phyloP scores from a whole-genome alignment of 2,329 filamentous ascomycete species.

The Monilinia fructicola region DNA sequence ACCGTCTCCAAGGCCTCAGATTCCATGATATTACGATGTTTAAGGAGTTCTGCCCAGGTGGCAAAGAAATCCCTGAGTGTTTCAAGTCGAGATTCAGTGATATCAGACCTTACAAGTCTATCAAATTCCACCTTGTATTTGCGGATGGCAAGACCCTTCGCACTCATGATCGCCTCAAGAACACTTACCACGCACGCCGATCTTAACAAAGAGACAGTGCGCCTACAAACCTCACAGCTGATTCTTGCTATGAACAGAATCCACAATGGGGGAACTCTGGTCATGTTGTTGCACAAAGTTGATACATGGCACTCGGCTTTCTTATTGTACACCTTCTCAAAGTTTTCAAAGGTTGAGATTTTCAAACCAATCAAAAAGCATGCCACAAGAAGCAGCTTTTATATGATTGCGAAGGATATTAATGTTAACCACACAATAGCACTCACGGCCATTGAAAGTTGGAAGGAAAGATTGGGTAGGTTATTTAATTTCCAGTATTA shows the following conservation, averaged over 20 bases:
- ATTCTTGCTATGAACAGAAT: conserved; percentile 34
- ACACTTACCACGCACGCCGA: conserved; percentile 23
- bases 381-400: conserved; percentile 32
- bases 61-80: conserved; percentile 26
- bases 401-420: conserved; percentile 35
- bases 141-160: conserved; percentile 36
- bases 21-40: conserved; percentile 31
- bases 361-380: conserved; percentile 36
- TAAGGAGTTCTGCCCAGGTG: conserved; percentile 27
- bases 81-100: conserved; percentile 24
- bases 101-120: conserved; percentile 28
- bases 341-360: conserved; percentile 31
- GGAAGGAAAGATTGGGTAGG: conserved; percentile 31
- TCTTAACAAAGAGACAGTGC: conserved; percentile 27
- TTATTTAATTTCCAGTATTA: not conserved
- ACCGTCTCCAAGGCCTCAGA: conserved; percentile 1
- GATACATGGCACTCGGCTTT: conserved; percentile 30
- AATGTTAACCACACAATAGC: conserved; percentile 25
- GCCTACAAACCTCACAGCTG: conserved; percentile 31
- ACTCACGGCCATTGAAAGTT: conserved; percentile 26
- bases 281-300: conserved; percentile 35
- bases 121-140: conserved; percentile 36
- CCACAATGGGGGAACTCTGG: conserved; percentile 29
- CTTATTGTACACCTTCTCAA: conserved; percentile 31
- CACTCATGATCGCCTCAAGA: conserved; percentile 30